A percentile compares a stretch with the other conserved stretches of the same genome.
Evolutionary conservation across 2,329 filamentous ascomycete genomes (phyloP).

Genomic region (Alternaria sp.): DNA sequence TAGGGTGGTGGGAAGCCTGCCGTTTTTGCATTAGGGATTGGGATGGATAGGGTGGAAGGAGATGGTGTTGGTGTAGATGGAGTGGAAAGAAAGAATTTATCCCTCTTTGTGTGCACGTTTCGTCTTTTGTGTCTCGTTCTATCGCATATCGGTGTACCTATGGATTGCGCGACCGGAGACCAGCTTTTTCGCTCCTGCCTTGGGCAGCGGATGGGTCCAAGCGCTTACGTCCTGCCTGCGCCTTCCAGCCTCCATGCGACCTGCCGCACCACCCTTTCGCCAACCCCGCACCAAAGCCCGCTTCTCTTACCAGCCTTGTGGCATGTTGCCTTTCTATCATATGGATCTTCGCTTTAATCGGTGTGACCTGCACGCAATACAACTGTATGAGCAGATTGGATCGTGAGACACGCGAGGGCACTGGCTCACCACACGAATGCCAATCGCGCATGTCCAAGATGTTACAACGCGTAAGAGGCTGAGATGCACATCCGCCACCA

Average conservation of each 20-base stretch:
- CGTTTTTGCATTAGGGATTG: not conserved
- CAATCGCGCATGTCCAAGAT: too few relatives aligned
- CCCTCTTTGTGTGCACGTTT: not conserved
- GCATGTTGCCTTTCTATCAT: too few relatives aligned
- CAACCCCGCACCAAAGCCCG: not conserved
- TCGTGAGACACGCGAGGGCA: too few relatives aligned
- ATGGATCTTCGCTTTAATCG: too few relatives aligned
- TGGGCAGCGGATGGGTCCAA: not conserved
- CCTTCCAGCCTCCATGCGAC: not conserved
- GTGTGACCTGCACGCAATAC: too few relatives aligned
- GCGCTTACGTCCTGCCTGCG: not conserved
- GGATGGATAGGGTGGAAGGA: not conserved
- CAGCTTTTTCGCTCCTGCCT: not conserved
- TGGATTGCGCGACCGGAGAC: rapidly evolving
- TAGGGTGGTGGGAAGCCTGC: not conserved
- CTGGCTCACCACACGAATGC: too few relatives aligned
- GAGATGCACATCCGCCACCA: too few relatives aligned
- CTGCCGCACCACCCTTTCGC: not conserved
- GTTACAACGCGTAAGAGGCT: too few relatives aligned
- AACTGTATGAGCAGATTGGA: too few relatives aligned
- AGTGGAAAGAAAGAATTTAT: not conserved
- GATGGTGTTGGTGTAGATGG: not conserved
- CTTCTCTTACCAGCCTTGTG: not conserved
- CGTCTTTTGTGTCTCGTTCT: too few relatives aligned
- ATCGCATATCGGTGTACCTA: not conserved